phyloP scores from a whole-genome alignment of 768 basidiomycete genomes.

The Suillus plorans region DNA sequence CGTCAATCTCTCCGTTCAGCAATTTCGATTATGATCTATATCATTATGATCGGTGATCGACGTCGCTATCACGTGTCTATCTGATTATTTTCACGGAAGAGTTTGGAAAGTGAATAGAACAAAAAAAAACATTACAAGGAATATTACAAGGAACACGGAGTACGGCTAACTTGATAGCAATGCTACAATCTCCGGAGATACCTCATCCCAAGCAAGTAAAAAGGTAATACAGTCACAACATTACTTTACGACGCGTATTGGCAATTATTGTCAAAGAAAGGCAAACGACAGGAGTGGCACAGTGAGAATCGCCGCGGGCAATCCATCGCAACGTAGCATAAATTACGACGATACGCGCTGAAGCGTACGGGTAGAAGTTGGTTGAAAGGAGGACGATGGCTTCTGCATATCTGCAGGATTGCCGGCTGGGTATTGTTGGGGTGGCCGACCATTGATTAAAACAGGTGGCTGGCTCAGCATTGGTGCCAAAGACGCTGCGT shows the following conservation, averaged over 20 bases:
- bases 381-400: neutral
- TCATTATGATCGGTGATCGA: neutral
- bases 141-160: neutral
- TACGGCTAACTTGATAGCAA: neutral
- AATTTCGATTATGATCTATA: no score
- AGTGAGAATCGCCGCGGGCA: neutral
- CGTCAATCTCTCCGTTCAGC: no score
- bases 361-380: neutral
- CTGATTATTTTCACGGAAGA: neutral
- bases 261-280: neutral
- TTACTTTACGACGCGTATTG: neutral
- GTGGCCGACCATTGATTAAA: conserved; percentile 30
- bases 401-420: conserved; percentile 5
- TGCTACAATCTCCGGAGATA: neutral
- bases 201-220: neutral
- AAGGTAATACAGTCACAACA: conserved; percentile 1
- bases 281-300: neutral
- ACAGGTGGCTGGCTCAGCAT: conserved; percentile 15
- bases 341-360: neutral
- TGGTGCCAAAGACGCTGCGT: neutral
- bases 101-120: neutral
- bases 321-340: neutral
- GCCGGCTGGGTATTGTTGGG: conserved; percentile 31
- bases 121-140: neutral
- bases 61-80: neutral